A percentile compares a stretch with the other conserved stretches of the same genome.
Evolutionary conservation across 257 asterid genomes (phyloP).

Genomic region (Lavandula angustifolia): DNA sequence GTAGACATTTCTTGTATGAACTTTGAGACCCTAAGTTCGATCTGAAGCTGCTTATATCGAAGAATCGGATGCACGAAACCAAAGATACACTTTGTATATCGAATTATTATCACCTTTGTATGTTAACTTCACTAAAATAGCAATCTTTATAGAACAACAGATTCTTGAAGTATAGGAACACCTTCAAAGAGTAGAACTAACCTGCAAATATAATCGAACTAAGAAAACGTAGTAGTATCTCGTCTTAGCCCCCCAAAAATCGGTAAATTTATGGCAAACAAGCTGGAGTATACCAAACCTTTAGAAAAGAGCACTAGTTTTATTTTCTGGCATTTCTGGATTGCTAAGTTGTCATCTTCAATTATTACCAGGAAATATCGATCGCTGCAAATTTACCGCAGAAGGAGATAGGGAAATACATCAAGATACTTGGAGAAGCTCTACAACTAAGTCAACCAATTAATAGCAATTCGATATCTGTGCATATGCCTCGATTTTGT

Average conservation of each 20-base stretch:
- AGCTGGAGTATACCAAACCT: constrained; percentile 10
- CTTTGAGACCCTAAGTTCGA: not conserved
- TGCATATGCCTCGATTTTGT: constrained; percentile 98
- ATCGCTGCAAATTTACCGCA: constrained; percentile 95
- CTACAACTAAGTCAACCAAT: constrained; percentile 94
- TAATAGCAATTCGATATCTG: constrained; percentile 94
- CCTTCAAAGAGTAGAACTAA: too few species aligned
- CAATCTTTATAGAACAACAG: too few species aligned
- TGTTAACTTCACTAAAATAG: too few species aligned
- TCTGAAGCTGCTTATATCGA: not conserved
- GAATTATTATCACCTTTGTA: too few species aligned
- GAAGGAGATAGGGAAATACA: constrained; percentile 97
- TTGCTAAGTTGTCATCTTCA: constrained; percentile 29
- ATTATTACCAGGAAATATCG: constrained; percentile 75
- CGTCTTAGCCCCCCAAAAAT: not conserved
- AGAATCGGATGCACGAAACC: too few species aligned
- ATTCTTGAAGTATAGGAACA: too few species aligned
- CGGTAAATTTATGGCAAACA: not conserved
- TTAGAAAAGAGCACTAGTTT: not conserved
- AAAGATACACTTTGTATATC: too few species aligned
- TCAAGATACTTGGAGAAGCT: constrained; percentile 98
- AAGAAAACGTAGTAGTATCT: constrained; percentile 2
- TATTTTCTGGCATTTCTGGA: constrained; percentile 18
- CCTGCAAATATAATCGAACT: too few species aligned
- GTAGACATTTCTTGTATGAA: constrained; percentile 1